phyloP scores from a whole-genome alignment of 2,329 filamentous ascomycete genomes.

The Paraphaeosphaeria minitans region DNA sequence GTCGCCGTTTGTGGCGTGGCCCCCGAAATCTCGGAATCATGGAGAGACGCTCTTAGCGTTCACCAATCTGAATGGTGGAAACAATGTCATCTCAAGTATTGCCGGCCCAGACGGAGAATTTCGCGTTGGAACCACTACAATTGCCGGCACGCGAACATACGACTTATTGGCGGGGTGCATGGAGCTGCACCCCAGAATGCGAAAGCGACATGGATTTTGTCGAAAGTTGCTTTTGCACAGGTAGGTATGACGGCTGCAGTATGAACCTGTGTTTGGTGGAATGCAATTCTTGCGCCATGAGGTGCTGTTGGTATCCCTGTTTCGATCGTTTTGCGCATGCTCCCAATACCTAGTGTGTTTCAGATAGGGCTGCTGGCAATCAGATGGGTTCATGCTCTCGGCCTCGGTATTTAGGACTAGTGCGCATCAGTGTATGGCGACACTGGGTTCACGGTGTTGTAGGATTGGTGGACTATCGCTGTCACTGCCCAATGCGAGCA shows the following conservation, averaged over 20 bases:
- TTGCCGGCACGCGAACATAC: not conserved
- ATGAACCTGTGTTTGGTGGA: not conserved
- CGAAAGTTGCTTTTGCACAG: not conserved
- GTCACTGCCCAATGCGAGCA: no score
- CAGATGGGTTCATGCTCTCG: not conserved
- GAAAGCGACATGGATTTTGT: not conserved
- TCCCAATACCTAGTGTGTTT: slow-evolving; percentile 7
- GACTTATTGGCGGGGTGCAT: slow-evolving; percentile 2
- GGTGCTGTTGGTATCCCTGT: not conserved
- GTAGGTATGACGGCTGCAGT: not conserved
- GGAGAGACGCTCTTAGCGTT: slow-evolving; percentile 6
- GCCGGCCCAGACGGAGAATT: slow-evolving; percentile 4
- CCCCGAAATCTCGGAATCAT: slow-evolving; percentile 1
- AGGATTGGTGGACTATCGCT: no score
- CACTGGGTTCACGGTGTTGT: no score
- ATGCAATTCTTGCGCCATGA: not conserved
- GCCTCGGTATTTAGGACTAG: not conserved
- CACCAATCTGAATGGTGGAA: slow-evolving; percentile 6
- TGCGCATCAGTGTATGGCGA: not conserved
- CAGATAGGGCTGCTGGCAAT: not conserved
- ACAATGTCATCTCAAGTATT: not conserved
- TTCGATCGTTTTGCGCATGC: not conserved
- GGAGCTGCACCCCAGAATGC: not conserved
- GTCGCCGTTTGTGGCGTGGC: not conserved
- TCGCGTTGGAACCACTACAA: not conserved